These are phyloP conservation scores for Leishmania major DNA, from an alignment of 208 protist species.

Conservation along the genomic window DNA sequence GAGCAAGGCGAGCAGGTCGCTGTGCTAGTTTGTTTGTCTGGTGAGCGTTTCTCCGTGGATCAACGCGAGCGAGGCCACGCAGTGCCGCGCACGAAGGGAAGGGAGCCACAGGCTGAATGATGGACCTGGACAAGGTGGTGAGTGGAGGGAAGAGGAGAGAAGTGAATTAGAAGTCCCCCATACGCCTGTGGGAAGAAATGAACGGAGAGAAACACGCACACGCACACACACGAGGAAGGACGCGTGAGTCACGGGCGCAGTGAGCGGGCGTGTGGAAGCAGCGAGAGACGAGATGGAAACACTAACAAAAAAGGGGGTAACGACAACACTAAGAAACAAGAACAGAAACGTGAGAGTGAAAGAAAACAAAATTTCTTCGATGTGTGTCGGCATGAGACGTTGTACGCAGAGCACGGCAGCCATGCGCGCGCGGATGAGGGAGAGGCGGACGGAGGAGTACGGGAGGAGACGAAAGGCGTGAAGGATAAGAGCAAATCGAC, in stretches of 20 bases:
- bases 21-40: neutral
- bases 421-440: neutral
- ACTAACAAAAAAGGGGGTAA: neutral
- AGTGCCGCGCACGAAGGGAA: neutral
- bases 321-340: neutral
- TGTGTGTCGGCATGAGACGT: neutral
- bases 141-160: no score
- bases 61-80: neutral
- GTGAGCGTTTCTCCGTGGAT: neutral
- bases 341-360: neutral
- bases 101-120: neutral
- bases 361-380: neutral
- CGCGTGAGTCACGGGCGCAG: neutral
- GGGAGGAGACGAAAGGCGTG: neutral
- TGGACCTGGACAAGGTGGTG: neutral
- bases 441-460: neutral
- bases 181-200: neutral
- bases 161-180: neutral
- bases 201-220: neutral
- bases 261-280: constrained; percentile 2
- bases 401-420: neutral
- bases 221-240: neutral
- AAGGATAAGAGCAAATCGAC: neutral
- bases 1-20: neutral
- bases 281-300: neutral